Conservation (phyloP, 805 yeast genomes). For the Candida pseudofarinosa region DNA sequence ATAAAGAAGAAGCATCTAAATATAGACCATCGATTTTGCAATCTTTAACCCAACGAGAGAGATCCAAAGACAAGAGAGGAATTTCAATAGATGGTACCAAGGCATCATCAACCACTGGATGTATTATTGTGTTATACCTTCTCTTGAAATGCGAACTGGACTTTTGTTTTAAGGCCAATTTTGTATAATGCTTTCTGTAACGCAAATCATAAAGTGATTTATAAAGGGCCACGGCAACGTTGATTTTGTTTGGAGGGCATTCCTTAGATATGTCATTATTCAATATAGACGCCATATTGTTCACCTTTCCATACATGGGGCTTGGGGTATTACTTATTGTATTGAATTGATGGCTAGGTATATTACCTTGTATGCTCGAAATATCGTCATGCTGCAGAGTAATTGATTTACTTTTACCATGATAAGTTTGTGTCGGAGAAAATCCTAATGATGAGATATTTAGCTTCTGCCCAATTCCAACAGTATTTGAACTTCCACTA, state of each 20-base stretch:
- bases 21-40: constrained; percentile 34
- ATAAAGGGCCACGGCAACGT: constrained; percentile 29
- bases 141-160: constrained; percentile 5
- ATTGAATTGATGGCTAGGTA: constrained; percentile 2
- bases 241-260: constrained; percentile 14
- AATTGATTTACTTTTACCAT: constrained; percentile 4
- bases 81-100: constrained; percentile 36
- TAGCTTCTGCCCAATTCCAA: not conserved
- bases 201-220: constrained; percentile 32
- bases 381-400: constrained; percentile 4
- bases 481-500: not conserved
- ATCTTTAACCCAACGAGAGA: constrained; percentile 28
- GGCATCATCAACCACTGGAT: constrained; percentile 34
- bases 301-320: constrained; percentile 11
- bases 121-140: constrained; percentile 23
- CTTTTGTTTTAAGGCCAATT: constrained; percentile 11
- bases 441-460: not conserved
- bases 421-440: constrained; percentile 1
- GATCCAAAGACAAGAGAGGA: constrained; percentile 30
- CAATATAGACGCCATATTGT: constrained; percentile 20
- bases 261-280: not conserved
- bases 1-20: constrained; percentile 24
- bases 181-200: constrained; percentile 28
- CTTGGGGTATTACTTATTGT: not conserved
- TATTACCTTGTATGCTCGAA: not conserved